A percentile compares a stretch with the other conserved stretches of the same genome.
Evolutionary conservation across 805 yeast genomes (phyloP).

Genomic region (Candida sphagnicola): DNA sequence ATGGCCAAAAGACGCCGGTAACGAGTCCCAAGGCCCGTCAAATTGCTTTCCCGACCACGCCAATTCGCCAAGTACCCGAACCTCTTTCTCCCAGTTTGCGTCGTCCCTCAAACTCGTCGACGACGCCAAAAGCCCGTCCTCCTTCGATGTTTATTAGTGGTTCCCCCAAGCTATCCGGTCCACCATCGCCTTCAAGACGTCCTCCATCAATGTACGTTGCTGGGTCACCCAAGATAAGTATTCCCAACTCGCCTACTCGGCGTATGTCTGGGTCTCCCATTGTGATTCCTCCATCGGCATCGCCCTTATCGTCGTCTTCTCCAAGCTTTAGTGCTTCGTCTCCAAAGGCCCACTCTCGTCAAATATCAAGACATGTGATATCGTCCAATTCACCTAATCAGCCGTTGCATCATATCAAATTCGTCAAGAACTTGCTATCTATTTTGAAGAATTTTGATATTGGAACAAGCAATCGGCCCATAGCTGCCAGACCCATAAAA

Average conservation of each 20-base stretch:
- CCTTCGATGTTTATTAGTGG: background rate
- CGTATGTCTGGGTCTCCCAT: background rate
- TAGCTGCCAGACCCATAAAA: slow-evolving; percentile 1
- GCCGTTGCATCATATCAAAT: slow-evolving; percentile 29
- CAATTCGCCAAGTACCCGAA: background rate
- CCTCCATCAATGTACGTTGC: background rate
- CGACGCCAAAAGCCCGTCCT: background rate
- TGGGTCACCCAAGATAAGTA: background rate
- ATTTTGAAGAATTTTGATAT: slow-evolving; percentile 39
- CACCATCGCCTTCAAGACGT: background rate
- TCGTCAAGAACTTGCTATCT: slow-evolving; percentile 27
- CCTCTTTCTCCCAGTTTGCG: background rate
- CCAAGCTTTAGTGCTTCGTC: background rate
- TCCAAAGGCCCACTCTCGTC: background rate
- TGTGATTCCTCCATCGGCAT: slow-evolving; percentile 4
- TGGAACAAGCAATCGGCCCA: slow-evolving; percentile 14
- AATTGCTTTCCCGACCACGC: background rate
- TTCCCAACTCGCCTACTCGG: background rate
- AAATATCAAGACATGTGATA: slow-evolving; percentile 4
- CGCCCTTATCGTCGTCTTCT: background rate
- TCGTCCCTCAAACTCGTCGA: background rate
- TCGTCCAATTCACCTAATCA: slow-evolving; percentile 11
- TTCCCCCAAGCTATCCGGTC: background rate
- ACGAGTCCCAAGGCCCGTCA: too few relatives aligned
- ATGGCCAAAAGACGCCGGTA: too few relatives aligned